Evolutionary conservation across 2,329 filamentous ascomycete genomes (phyloP), one percentile per base, ranked within the genome.

Genomic region (Parastagonospora nodorum): DNA sequence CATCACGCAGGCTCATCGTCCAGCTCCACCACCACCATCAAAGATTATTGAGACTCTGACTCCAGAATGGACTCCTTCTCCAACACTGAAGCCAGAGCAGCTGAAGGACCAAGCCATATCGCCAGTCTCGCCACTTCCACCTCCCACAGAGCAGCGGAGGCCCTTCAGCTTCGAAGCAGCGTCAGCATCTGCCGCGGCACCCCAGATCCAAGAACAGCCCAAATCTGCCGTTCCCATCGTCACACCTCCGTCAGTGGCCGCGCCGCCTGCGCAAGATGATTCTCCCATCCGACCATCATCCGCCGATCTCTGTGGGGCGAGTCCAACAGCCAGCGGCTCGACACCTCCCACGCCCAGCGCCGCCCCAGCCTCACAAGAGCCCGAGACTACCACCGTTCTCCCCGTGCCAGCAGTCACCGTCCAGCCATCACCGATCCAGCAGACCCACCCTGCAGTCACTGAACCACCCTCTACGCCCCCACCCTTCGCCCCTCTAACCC

Each of bases 61-160:
- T 9, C 68, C 68, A 7, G 65, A 66, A 30, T 64, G 61, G 47
- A 70, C 67, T 3, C 68, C 68, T 2, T 63, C 65, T 7, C 68
- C 66, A 14, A 58, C 49, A 1, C 32, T 62, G 19, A 61, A 63
- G 35, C 60, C 61, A 8, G 42, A 48, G 14, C 46, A 61, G 15
- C 43, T 56, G 1, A 50, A 42, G 11, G 51, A 58, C 15, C 58
- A 60, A 33, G 41, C 37, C 1, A 62, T 63, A 12, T 68, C 66
- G 6, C 64, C 66, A 8, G 39, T 66, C 14, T 63, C 61, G n/a
- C 59, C 55, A 6, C 45, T 60, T 2, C 54, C 61, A 2, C 50
- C 56, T 9, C 52, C 53, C 15, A 58, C 51, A 28, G 57, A 61
- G 14, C 48, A 53, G 16, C 47, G 45, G 24, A 58, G 61, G 15